Percentiles rank a stretch among this genome's conserved stretches.
phyloP scores from a whole-genome alignment of 768 basidiomycete species.

The Suillus occidentalis region DNA sequence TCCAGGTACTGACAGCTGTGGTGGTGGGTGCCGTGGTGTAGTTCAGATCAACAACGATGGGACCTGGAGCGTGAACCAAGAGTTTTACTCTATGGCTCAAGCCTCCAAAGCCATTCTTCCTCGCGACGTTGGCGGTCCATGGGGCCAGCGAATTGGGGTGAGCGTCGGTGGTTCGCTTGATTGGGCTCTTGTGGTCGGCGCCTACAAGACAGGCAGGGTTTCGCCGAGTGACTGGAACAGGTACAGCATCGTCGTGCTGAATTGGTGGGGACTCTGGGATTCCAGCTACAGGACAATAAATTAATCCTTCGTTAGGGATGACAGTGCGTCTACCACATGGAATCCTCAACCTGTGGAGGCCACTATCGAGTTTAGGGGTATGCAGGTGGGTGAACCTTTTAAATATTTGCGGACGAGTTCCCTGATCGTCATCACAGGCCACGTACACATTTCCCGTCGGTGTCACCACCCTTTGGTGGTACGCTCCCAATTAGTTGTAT shows the following conservation, averaged over 20 bases:
- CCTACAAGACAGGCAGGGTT: slow-evolving; percentile 60
- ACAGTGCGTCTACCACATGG: slow-evolving; percentile 49
- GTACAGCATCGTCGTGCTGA: slow-evolving; percentile 73
- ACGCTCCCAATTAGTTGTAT: slow-evolving; percentile 23
- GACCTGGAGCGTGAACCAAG: slow-evolving; percentile 67
- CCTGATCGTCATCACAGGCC: slow-evolving; percentile 40
- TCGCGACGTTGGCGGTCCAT: slow-evolving; percentile 65
- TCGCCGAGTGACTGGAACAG: slow-evolving; percentile 56
- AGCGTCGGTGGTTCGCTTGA: slow-evolving; percentile 54
- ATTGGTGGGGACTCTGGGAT: slow-evolving; percentile 43
- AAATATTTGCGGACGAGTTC: slow-evolving; percentile 2
- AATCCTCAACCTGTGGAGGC: slow-evolving; percentile 52
- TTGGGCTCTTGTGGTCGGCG: slow-evolving; percentile 64
- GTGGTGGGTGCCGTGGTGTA: slow-evolving; percentile 64
- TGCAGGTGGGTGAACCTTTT: slow-evolving; percentile 43
- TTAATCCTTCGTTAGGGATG: slow-evolving; percentile 37
- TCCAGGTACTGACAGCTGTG: slow-evolving; percentile 64
- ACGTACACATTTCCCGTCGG: slow-evolving; percentile 79
- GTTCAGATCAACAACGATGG: slow-evolving; percentile 67
- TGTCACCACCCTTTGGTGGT: slow-evolving; percentile 59
- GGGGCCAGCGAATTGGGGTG: slow-evolving; percentile 66
- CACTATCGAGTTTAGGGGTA: slow-evolving; percentile 65
- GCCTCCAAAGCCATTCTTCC: slow-evolving; percentile 74
- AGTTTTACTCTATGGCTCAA: slow-evolving; percentile 77
- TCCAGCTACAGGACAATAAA: background rate